phyloP scores from a whole-genome alignment of 2,329 filamentous ascomycete genomes.

The Aspergillus intermedius region DNA sequence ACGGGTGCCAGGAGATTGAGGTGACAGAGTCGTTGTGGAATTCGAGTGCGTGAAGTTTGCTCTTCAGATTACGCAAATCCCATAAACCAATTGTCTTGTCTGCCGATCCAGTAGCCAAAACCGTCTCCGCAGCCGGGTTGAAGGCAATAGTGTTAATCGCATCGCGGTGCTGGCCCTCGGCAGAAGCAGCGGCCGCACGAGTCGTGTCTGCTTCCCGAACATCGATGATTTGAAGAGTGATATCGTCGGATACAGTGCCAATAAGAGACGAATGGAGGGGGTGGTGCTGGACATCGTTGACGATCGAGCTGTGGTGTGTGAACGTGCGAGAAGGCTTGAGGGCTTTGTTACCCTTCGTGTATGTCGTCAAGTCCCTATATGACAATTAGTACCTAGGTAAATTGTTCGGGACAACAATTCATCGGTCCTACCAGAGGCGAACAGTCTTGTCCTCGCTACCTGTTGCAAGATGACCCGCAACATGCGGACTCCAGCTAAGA shows the following conservation, averaged over 20 bases:
- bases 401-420: neutral
- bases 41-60: slow-evolving; percentile 83
- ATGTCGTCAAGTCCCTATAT: slow-evolving; percentile 69
- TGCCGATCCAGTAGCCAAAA: slow-evolving; percentile 86
- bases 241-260: slow-evolving; percentile 89
- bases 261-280: slow-evolving; percentile 78
- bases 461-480: slow-evolving; percentile 73
- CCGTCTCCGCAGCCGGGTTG: slow-evolving; percentile 82
- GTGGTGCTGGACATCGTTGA: slow-evolving; percentile 96
- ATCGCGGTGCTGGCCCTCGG: slow-evolving; percentile 71
- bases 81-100: slow-evolving; percentile 94
- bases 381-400: slow-evolving; percentile 1
- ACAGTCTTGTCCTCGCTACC: slow-evolving; percentile 91
- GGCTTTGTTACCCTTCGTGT: slow-evolving; percentile 61
- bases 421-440: slow-evolving; percentile 66
- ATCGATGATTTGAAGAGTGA: slow-evolving; percentile 88
- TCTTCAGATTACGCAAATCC: slow-evolving; percentile 86
- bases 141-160: slow-evolving; percentile 96
- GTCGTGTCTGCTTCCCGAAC: slow-evolving; percentile 62
- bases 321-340: slow-evolving; percentile 69
- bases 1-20: slow-evolving; percentile 89
- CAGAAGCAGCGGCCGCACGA: slow-evolving; percentile 59
- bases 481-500: slow-evolving; percentile 83
- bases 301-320: slow-evolving; percentile 80
- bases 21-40: slow-evolving; percentile 86